phyloP scores from a whole-genome alignment of 108 stramenopile species.

The Cyclotella distinguenda region DNA sequence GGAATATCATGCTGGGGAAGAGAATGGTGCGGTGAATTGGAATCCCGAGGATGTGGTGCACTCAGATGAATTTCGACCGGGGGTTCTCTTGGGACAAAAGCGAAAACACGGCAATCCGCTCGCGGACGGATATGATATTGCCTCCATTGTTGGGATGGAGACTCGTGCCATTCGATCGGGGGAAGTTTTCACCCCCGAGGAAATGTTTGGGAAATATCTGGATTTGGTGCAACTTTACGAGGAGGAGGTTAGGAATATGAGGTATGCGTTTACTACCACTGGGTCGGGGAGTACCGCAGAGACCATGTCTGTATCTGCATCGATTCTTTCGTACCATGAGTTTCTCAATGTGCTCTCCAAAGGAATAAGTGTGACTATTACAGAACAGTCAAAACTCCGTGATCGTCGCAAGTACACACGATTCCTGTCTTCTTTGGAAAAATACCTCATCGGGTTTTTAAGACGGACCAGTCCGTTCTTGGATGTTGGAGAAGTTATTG shows the following conservation, averaged over 20 bases:
- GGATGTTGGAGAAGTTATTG: conserved; percentile 49
- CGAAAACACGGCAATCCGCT: conserved; percentile 66
- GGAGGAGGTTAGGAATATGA: conserved; percentile 32
- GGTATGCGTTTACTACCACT: conserved; percentile 34
- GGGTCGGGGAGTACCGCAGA: background rate
- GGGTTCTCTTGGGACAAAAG: conserved; percentile 42
- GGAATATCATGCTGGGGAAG: conserved; percentile 69
- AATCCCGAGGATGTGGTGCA: background rate
- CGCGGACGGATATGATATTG: conserved; percentile 84
- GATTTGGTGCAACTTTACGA: conserved; percentile 60
- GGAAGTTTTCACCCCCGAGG: conserved; percentile 59
- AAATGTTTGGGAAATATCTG: conserved; percentile 82
- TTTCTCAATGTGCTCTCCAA: conserved; percentile 56
- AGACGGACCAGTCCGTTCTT: conserved; percentile 70
- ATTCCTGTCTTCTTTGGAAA: conserved; percentile 58
- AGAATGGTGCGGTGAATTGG: conserved; percentile 23
- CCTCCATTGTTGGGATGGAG: conserved; percentile 46
- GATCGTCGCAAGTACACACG: conserved; percentile 78
- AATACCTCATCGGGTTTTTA: conserved; percentile 70
- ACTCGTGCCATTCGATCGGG: conserved; percentile 50
- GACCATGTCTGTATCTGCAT: conserved; percentile 18
- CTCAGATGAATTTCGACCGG: background rate
- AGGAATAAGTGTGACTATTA: conserved; percentile 33
- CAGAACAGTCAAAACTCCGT: conserved; percentile 65
- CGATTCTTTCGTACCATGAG: conserved; percentile 50